phyloP scores from a whole-genome alignment of 83 land plant species.

The Thuja plicata region DNA sequence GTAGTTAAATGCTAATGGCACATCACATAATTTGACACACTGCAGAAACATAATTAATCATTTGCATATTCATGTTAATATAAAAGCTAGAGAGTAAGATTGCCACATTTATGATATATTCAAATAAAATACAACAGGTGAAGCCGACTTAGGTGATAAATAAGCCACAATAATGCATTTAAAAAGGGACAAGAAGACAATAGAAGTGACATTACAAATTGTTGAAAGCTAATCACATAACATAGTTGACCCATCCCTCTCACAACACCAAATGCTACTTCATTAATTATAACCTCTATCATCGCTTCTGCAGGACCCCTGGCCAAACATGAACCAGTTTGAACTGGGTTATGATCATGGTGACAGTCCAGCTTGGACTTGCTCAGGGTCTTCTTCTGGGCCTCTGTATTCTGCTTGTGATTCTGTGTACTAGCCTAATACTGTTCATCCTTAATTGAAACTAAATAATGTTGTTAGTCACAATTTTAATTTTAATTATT shows the following conservation, averaged over 20 bases:
- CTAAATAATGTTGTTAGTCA: too few species aligned
- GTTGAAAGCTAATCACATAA: neutral
- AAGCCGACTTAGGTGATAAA: neutral
- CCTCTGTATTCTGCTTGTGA: too few species aligned
- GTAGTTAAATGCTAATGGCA: too few species aligned
- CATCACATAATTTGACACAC: too few species aligned
- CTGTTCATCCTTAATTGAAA: too few species aligned
- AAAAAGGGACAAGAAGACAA: neutral
- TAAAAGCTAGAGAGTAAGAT: neutral
- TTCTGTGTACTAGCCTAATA: too few species aligned
- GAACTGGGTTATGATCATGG: too few species aligned
- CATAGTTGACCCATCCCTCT: neutral
- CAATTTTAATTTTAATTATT: too few species aligned
- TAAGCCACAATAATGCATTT: neutral
- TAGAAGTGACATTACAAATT: neutral
- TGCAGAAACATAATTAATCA: neutral
- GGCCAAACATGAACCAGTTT: too few species aligned
- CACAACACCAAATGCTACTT: neutral
- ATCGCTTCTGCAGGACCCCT: too few species aligned
- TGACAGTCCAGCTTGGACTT: too few species aligned
- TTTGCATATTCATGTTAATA: neutral
- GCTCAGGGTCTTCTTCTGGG: too few species aligned
- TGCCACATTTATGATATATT: neutral
- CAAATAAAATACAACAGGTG: neutral
- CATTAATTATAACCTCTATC: neutral